These are phyloP conservation scores for Arthrocladium fulminans DNA, from an alignment of 2,329 filamentous ascomycete species.

Conservation along the genomic window DNA sequence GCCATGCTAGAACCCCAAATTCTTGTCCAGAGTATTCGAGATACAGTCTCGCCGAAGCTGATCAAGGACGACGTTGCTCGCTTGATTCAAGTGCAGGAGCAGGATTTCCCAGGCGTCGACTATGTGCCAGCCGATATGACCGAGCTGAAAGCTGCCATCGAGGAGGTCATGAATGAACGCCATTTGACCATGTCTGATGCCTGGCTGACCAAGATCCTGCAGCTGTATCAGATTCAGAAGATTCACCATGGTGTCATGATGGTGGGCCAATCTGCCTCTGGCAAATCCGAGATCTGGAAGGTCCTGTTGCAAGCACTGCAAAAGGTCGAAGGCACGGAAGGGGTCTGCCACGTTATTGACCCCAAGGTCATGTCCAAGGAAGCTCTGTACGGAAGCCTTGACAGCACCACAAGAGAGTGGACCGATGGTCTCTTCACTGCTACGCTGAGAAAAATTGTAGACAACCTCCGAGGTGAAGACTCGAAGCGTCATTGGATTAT, in stretches of 20 bases:
- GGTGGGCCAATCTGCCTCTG: conserved; percentile 95
- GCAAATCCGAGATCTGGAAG: conserved; percentile 93
- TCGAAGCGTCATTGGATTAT: conserved; percentile 98
- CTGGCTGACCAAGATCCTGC: conserved; percentile 96
- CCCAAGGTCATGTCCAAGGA: conserved; percentile 99
- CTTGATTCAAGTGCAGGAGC: conserved; percentile 72
- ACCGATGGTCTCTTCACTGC: conserved; percentile 97
- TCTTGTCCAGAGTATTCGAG: conserved; percentile 93
- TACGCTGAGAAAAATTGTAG: conserved; percentile 94
- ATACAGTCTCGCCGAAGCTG: conserved; percentile 96
- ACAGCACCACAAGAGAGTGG: conserved; percentile 97
- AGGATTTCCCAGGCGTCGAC: conserved; percentile 84
- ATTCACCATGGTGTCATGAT: conserved; percentile 99
- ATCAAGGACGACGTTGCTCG: conserved; percentile 85
- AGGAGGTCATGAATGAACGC: conserved; percentile 70
- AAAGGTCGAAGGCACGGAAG: conserved; percentile 81
- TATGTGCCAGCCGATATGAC: conserved; percentile 85
- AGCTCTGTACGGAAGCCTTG: conserved; percentile 86
- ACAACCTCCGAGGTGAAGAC: conserved; percentile 95
- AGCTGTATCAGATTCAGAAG: conserved; percentile 94
- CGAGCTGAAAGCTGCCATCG: conserved; percentile 70
- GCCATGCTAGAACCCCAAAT: conserved; percentile 81
- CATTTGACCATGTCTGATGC: conserved; percentile 83
- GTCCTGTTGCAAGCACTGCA: conserved; percentile 85
- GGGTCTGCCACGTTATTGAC: conserved; percentile 94